Base-by-base conservation (phyloP, 2,329 filamentous ascomycete genomes). In the Penicillium sp. region DNA sequence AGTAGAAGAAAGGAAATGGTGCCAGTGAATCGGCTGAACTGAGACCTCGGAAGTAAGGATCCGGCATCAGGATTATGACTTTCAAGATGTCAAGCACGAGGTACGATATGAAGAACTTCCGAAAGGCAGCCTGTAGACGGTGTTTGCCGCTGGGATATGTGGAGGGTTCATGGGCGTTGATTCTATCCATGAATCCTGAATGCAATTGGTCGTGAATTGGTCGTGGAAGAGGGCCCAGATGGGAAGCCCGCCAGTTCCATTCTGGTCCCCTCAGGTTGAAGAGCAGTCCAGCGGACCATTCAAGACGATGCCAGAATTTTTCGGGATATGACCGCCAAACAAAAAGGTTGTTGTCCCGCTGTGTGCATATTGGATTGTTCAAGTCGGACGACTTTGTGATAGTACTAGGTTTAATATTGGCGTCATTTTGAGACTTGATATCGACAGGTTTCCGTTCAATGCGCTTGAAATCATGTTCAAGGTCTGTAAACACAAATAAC, bases 1-100 rank as follows among this genome's bases (percentile, higher is more conserved):
- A 70, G 27, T 57, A 83, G 69, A 73, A 82, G 65, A 69, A 77
- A 52, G 58, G 86, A 73, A 58, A 67, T 57, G 72, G 68, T 54
- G 78, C 75, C 4, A 76, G 76, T 75, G 72, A 59, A 53, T 73
- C 70, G 0, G 80, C 76, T 0, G 85, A 82, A 25, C 84, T 69
- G 57, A 86, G 68, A 42, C 81, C 80, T 74, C 81, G 81, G 74
- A 93, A 96, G 77, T 93, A 96, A 0, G 89, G 87, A 67, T 97
- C 93, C 53, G 84, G 83, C 64, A 88, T 86, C 78, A 91, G 3
- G 23, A 56, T 87, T 60, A 86, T 61, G 2, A 86, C 81, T 67
- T 89, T 89, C 52, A 90, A 73, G 7, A 86, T 57, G 73, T 97
- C 93, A 9, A 96, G 77, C 8, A 84, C 60, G 13, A 94, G 62